Conservation (phyloP, 2,329 filamentous ascomycete species). For the Pseudofabraea citricarpa region DNA sequence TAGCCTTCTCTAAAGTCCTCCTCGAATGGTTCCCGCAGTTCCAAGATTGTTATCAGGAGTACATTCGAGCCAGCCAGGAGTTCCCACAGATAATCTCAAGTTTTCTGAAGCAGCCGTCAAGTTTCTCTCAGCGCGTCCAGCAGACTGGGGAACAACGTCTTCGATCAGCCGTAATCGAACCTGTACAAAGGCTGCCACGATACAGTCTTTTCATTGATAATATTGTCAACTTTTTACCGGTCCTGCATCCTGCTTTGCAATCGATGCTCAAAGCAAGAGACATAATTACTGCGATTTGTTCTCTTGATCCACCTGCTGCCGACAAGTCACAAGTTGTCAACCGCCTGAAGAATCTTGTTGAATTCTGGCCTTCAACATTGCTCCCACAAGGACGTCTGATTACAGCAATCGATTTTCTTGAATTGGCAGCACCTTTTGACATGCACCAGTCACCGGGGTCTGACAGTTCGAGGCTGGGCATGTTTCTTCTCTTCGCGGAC, state of each 20-base stretch:
- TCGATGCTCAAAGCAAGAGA: slow-evolving; percentile 84
- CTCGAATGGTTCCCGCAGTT: slow-evolving; percentile 93
- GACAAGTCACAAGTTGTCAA: slow-evolving; percentile 72
- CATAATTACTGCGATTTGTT: slow-evolving; percentile 94
- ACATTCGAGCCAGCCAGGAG: slow-evolving; percentile 84
- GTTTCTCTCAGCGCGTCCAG: slow-evolving; percentile 74
- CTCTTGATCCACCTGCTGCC: slow-evolving; percentile 69
- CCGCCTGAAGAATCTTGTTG: slow-evolving; percentile 70
- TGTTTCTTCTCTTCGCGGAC: slow-evolving; percentile 83
- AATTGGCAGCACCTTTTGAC: slow-evolving; percentile 69
- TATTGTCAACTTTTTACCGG: slow-evolving; percentile 79
- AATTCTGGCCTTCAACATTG: slow-evolving; percentile 69
- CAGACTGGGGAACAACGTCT: slow-evolving; percentile 86
- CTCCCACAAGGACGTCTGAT: slow-evolving; percentile 75
- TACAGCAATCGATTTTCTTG: slow-evolving; percentile 73
- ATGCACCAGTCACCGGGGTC: slow-evolving; percentile 9
- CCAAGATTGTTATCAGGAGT: slow-evolving; percentile 84
- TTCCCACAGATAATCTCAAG: slow-evolving; percentile 77
- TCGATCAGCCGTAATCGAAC: slow-evolving; percentile 90
- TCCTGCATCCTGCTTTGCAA: slow-evolving; percentile 79
- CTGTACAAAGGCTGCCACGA: slow-evolving; percentile 86
- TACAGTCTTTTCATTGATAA: slow-evolving; percentile 97
- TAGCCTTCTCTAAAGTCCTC: slow-evolving; percentile 74
- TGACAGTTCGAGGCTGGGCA: slow-evolving; percentile 47
- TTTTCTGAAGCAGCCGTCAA: slow-evolving; percentile 76